Evolutionary conservation across 2,329 filamentous ascomycete species (phyloP), one percentile per base, ranked within the genome.

Genomic region (Graphilbum sp.): DNA sequence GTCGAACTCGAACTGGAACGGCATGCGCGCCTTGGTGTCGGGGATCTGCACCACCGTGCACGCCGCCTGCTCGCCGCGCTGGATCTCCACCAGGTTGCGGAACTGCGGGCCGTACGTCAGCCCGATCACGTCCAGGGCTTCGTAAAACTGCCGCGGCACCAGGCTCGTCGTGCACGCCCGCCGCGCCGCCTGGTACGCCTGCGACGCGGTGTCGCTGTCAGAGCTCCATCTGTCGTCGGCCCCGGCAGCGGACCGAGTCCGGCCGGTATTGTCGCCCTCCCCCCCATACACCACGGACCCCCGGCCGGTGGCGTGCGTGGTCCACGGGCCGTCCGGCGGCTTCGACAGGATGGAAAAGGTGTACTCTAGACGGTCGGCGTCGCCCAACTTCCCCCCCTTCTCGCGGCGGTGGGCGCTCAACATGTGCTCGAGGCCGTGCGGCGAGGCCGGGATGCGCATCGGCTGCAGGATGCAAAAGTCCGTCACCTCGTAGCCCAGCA

Each of bases 1-100:
- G 4, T 61, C 55, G 42, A 62, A 72, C 47, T 73, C 69, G 37
- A 64, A 71, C 13, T 59, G 52, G 30, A 55, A 56, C 0, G 69
- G 69, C 69, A 74, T 74, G 33, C 55, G 59, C 3, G 61, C 54
- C 44, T 53, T 62, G 2, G 67, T 73, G 44, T 71, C 60, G 0
- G 66, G 63, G 5, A 69, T 54, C 8, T 50, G 48, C 5, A 71
- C 49, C 3, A 51, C 54, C 37, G 54, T 57, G 17, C 41, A 44
- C 30, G 53, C 61, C 11, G 56, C 45, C 1, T 33, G 11, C 16
- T 37, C 21, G 4, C 35, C 34, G 3, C 8, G 27, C 15, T 34
- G 17, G 2, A 56, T 46, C 12, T 52, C 49, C 3, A 41, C 46
- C 23, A 70, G 57, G 41, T 70, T 71, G 33, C 60, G 64, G 47